These are phyloP conservation scores for Calophaca sinica DNA, from an alignment of 306 rosid genomes.

Conservation along the genomic window DNA sequence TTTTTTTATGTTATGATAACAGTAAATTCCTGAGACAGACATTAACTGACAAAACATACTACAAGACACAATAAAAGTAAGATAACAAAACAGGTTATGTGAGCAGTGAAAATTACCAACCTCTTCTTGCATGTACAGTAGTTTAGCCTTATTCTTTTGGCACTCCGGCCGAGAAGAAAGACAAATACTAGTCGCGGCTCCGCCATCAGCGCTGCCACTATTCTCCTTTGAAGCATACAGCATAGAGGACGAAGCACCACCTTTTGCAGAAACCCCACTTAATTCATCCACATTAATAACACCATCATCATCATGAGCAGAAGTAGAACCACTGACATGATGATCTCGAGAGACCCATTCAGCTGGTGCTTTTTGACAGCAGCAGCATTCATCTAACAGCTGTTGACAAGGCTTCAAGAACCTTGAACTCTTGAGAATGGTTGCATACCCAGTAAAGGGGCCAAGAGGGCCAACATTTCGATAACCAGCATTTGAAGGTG, in stretches of 20 bases:
- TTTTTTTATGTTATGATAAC: neutral
- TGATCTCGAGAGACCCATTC: constrained; percentile 56
- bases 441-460: constrained; percentile 93
- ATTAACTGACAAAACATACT: constrained; percentile 31
- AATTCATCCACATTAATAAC: neutral
- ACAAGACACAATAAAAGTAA: constrained; percentile 27
- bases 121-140: constrained; percentile 89
- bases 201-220: constrained; percentile 51
- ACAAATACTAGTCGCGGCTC: constrained; percentile 53
- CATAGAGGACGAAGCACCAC: constrained; percentile 58
- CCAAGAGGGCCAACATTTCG: constrained; percentile 85
- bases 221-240: constrained; percentile 60
- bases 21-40: constrained; percentile 40
- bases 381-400: constrained; percentile 69
- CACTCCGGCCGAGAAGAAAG: constrained; percentile 67
- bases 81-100: constrained; percentile 18
- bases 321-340: constrained; percentile 21
- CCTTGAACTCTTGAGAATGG: constrained; percentile 78
- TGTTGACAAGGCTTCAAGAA: constrained; percentile 78
- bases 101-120: constrained; percentile 56
- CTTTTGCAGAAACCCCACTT: constrained; percentile 35
- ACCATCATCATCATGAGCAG: too few species aligned
- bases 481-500: neutral
- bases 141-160: constrained; percentile 80
- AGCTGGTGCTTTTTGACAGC: constrained; percentile 38